Evolutionary conservation across 768 basidiomycete genomes (phyloP).

Genomic region (Suillus discolor): DNA sequence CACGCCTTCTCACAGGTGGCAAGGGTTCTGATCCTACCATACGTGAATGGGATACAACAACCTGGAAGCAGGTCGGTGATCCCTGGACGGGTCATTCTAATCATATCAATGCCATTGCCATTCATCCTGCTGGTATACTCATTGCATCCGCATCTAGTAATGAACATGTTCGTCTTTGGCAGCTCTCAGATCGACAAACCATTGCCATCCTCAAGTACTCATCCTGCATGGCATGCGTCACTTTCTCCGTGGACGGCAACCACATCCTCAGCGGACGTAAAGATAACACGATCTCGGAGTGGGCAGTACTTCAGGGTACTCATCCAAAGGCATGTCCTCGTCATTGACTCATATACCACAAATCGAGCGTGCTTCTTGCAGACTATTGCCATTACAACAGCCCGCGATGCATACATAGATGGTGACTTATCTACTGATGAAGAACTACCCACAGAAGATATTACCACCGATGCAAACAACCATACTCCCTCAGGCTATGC

Average conservation of each 20-base stretch:
- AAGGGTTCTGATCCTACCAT: not conserved
- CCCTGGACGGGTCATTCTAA: not conserved
- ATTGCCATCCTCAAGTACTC: not conserved
- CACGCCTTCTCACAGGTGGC: not conserved
- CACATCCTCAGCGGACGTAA: not conserved
- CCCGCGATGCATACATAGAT: too few species aligned
- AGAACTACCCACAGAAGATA: too few species aligned
- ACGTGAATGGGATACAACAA: not conserved
- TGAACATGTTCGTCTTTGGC: not conserved
- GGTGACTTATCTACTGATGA: too few species aligned
- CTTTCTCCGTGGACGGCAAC: not conserved
- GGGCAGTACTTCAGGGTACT: not conserved
- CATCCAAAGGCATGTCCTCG: too few species aligned
- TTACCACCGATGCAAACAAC: too few species aligned
- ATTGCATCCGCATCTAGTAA: not conserved
- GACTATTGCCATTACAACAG: too few species aligned
- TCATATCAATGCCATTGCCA: not conserved
- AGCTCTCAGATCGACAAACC: not conserved
- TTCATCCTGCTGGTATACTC: not conserved
- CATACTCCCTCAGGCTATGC: too few species aligned
- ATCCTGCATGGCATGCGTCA: not conserved
- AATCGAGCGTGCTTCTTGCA: too few species aligned
- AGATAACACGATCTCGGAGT: not conserved
- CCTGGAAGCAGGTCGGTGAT: not conserved
- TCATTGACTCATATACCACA: too few species aligned